Evolutionary conservation across 169 alveolate genomes (phyloP), one percentile per base, ranked within the genome.

Genomic region (Plasmodium gonderi): DNA sequence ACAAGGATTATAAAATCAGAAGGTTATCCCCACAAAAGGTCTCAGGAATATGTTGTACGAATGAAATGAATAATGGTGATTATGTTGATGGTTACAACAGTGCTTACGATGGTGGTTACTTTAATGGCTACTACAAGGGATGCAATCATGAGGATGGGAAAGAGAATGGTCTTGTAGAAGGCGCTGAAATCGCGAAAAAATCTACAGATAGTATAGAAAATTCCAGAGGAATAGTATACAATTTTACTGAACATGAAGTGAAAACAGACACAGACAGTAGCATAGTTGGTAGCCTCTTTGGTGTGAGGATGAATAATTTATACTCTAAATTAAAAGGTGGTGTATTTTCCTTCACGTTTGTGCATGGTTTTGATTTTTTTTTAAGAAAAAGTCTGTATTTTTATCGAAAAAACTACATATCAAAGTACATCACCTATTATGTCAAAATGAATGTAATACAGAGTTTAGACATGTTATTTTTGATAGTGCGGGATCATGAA

Each of bases 381-480:
- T n/a, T 83, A 83, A 38, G 76, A 83, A 83, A 83, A 64, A 69
- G 83, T 49, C 68, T 83, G 26, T 69, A 31, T 60, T 47, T 69
- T 74, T 51, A 83, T 60, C 17, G 38, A n/a, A 83, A 38, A 38
- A 68, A 49, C 38, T 3, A 36, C 17, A 31, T 69, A 14, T 44
- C 75, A 33, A 83, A 69, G 64, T 69, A 83, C 26, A 83, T 83
- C 20, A 83, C 89, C 2, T 64, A 87, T 76, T 87, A 87, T 87
- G 80, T 47, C 14, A 87, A 87, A 47, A 87, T 40, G 72, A 23
- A 87, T 79, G 89, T 87, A 38, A 33, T 87, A 14, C 90, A 87
- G 79, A 75, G 45, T 33, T 76, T 87, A 67, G 93, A 87, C 47
- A 75, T 54, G 80, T n/a, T 87, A 42, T 64, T 87, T 29, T 67